phyloP scores from a whole-genome alignment of 768 basidiomycete species.

The Xerocomellus intermedius region DNA sequence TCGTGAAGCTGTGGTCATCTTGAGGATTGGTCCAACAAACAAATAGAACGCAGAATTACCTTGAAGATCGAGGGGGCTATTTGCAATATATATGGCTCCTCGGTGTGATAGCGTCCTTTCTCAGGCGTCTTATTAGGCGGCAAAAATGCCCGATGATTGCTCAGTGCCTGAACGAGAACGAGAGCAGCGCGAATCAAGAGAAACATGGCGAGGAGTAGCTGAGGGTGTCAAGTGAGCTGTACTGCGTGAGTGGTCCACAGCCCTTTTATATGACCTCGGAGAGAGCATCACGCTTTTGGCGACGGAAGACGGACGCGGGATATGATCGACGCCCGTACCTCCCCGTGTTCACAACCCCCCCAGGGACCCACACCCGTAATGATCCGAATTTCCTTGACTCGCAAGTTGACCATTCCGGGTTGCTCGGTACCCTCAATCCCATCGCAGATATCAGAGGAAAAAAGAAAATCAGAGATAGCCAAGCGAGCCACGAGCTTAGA shows the following conservation, averaged over 20 bases:
- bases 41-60: constrained; percentile 29
- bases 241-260: not conserved
- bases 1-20: constrained; percentile 43
- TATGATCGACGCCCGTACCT: constrained; percentile 2
- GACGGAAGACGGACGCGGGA: not conserved
- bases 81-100: constrained; percentile 50
- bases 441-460: not conserved
- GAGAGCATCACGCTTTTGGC: constrained; percentile 2
- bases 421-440: not conserved
- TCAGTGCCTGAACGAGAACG: constrained; percentile 46
- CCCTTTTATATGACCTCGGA: constrained; percentile 19
- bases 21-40: not conserved
- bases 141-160: constrained; percentile 51
- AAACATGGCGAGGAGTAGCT: constrained; percentile 39
- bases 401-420: not conserved
- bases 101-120: constrained; percentile 52
- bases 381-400: not conserved
- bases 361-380: constrained; percentile 4
- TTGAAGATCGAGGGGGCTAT: constrained; percentile 58
- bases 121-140: constrained; percentile 55
- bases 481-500: not conserved
- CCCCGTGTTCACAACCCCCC: not conserved
- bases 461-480: not conserved
- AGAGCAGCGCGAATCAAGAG: constrained; percentile 44
- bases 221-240: not conserved